These are phyloP conservation scores for Pichia sp. DNA, from an alignment of 1,139 yeast species.

Conservation along the genomic window DNA sequence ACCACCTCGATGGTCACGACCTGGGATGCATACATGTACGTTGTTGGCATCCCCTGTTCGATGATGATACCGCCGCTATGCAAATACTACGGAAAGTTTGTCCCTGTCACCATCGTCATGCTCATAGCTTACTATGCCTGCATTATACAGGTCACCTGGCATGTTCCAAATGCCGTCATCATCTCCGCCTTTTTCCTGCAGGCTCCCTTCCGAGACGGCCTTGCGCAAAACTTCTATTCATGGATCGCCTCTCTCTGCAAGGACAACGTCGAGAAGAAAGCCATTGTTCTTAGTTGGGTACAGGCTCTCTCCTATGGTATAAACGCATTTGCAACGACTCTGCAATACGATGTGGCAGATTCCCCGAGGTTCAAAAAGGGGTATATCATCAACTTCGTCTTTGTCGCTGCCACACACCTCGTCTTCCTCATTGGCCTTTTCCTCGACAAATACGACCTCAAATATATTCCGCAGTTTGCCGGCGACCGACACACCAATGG, in stretches of 20 bases:
- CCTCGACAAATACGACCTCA: conserved; percentile 22
- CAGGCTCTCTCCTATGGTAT: conserved; percentile 50
- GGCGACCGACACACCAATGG: conserved; percentile 17
- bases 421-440: conserved; percentile 15
- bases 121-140: conserved; percentile 15
- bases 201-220: conserved; percentile 16
- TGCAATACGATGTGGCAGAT: conserved; percentile 45
- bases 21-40: conserved; percentile 17
- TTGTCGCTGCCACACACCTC: conserved; percentile 28
- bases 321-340: conserved; percentile 42
- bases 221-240: conserved; percentile 41
- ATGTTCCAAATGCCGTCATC: conserved; percentile 12
- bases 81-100: conserved; percentile 18
- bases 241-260: conserved; percentile 46
- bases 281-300: conserved; percentile 44
- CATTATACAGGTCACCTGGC: conserved; percentile 18
- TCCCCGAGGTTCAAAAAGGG: conserved; percentile 45
- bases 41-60: conserved; percentile 16
- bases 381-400: conserved; percentile 46
- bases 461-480: conserved; percentile 18
- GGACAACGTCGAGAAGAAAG: conserved; percentile 47
- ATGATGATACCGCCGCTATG: conserved; percentile 18
- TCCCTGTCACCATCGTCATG: conserved; percentile 12
- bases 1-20: conserved; percentile 17
- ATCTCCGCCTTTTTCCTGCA: conserved; percentile 19